Evolutionary conservation across 768 basidiomycete species (phyloP), one percentile per base, ranked within the genome.

Genomic region (Boletellus ananiceps): DNA sequence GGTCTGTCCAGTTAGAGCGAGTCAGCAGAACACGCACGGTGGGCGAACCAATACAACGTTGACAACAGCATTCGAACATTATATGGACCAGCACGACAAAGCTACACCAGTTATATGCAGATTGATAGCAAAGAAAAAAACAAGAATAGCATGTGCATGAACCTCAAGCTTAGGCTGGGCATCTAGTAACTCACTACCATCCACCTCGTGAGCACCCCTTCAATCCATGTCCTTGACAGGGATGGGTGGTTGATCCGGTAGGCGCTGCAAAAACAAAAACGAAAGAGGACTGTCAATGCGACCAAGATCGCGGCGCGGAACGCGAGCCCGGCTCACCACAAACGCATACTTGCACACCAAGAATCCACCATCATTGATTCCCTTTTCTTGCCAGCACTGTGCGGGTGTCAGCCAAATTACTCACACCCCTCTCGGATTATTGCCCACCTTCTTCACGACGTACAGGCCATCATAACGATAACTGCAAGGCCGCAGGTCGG

Each of bases 391-490:
- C 88, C 87, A 91, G 4, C 82, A 84, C 82, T 88, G 55, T 7
- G 32, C 7, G 8, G 19, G 3, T 9, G 15, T 29, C 44, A 13
- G 39, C 37, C 16, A 25, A 34, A n/a, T 13, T 15, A 19, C 23
- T 12, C 3, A 35, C 15, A n/a, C 31, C 29, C 15, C 42, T 16
- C 4, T 0, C 1, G 7, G 18, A 18, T 9, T 3, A 8, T 27
- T 25, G 37, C 70, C 42, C 52, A 80, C 88, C 73, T 83, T 82
- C 66, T 86, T 86, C 14, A 92, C 86, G 2, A 60, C 70, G 62
- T 95, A 96, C 11, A 96, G 73, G 1, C 93, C 93, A 57, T 95
- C 93, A 60, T 96, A 96, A 8, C 92, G 82, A 63, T 93, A 96
- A 21, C 88, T 88, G 46, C 7, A 49, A 19, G 21, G 21, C 23